Conservation (phyloP, 768 basidiomycete species). For the Boletales sp. region DNA sequence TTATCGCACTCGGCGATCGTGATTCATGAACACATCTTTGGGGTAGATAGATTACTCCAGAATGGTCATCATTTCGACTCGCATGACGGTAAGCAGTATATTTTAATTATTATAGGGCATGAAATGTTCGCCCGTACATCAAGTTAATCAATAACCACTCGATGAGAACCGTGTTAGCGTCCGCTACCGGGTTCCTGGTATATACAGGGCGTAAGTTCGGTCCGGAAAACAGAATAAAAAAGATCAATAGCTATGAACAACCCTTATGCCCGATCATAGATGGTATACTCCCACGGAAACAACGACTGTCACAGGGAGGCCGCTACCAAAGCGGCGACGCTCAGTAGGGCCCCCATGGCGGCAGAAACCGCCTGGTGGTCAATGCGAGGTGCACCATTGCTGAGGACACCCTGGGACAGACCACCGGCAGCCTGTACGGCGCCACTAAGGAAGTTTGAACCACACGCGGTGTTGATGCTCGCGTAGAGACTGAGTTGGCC, state of each 20-base stretch:
- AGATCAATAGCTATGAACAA: too few relatives aligned
- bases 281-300: conserved; percentile 14
- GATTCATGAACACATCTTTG: neutral
- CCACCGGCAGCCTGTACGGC: conserved; percentile 69
- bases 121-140: too few relatives aligned
- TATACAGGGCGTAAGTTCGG: too few relatives aligned
- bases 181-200: too few relatives aligned
- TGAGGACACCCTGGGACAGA: conserved; percentile 37
- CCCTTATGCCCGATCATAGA: neutral
- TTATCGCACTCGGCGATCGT: conserved; percentile 8
- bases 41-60: too few relatives aligned
- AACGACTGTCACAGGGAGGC: conserved; percentile 23
- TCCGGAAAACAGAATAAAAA: too few relatives aligned
- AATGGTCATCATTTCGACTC: too few relatives aligned
- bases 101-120: too few relatives aligned
- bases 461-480: conserved; percentile 62
- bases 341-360: conserved; percentile 30
- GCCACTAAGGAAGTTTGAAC: conserved; percentile 62
- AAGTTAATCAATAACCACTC: too few relatives aligned
- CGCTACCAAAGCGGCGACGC: conserved; percentile 31
- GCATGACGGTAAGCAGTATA: too few relatives aligned
- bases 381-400: conserved; percentile 25
- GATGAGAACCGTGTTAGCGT: too few relatives aligned
- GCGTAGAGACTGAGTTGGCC: conserved; percentile 66
- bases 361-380: conserved; percentile 25